A percentile compares a stretch with the other conserved stretches of the same genome.
phyloP scores from a whole-genome alignment of 1,284 basidiomycete species.

The Ustilago nuda region DNA sequence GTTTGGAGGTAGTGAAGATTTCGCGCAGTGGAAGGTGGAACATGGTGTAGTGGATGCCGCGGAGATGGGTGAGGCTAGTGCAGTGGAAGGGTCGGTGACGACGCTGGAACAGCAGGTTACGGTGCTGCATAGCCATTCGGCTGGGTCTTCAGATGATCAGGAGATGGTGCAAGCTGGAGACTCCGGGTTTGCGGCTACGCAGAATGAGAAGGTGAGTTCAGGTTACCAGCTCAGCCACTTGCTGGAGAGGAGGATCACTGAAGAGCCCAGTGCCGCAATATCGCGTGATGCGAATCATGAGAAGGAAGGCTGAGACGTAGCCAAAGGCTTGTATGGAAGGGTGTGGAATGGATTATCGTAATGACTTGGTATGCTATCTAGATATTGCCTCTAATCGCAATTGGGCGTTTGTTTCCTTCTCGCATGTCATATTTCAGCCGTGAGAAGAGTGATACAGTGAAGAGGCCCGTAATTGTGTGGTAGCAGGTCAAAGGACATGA shows the following conservation, averaged over 20 bases:
- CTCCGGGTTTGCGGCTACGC: not conserved
- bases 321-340: not conserved
- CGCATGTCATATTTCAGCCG: not conserved
- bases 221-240: slow-evolving; percentile 23
- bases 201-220: slow-evolving; percentile 5
- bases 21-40: slow-evolving; percentile 37
- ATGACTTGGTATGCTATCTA: not conserved
- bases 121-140: slow-evolving; percentile 10
- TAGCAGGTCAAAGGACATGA: not conserved
- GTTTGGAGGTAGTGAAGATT: slow-evolving; percentile 45
- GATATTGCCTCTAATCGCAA: not conserved
- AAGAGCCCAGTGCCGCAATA: slow-evolving; percentile 20
- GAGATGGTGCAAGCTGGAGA: not conserved
- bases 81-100: not conserved
- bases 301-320: slow-evolving; percentile 8
- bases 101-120: slow-evolving; percentile 1
- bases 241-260: slow-evolving; percentile 37
- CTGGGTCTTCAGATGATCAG: slow-evolving; percentile 15
- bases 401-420: not conserved
- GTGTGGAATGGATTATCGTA: not conserved
- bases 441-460: not conserved
- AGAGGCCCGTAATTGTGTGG: not conserved
- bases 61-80: slow-evolving; percentile 11
- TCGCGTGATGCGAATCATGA: not conserved
- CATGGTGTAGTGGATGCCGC: slow-evolving; percentile 29